Conservation (phyloP, 208 protist genomes). For the Wallacemonas sp. region DNA sequence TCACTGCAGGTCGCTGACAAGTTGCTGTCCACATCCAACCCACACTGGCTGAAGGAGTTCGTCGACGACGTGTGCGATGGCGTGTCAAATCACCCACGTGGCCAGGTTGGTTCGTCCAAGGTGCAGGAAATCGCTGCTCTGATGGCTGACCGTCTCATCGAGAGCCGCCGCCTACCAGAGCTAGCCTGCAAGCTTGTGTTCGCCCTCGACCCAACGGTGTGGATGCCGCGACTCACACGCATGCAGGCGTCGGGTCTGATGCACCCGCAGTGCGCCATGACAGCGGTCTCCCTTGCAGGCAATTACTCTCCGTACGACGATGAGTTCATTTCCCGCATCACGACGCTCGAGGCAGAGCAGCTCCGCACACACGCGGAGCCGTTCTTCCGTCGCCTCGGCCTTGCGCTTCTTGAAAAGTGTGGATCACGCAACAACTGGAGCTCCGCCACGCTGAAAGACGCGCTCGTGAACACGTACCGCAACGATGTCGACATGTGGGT, state of each 20-base stretch:
- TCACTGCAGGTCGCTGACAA: background rate
- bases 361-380: conserved; percentile 14
- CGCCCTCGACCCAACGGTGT: background rate
- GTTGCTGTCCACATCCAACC: background rate
- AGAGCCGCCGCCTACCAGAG: background rate
- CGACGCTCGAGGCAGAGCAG: conserved; percentile 15
- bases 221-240: background rate
- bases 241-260: conserved; percentile 10
- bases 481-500: conserved; percentile 27
- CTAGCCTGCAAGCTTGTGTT: background rate
- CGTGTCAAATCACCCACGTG: background rate
- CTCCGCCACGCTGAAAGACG: background rate
- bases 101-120: background rate
- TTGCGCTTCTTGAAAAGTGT: conserved; percentile 15
- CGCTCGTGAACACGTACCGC: conserved; percentile 11
- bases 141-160: background rate
- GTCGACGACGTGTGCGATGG: background rate
- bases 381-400: conserved; percentile 26
- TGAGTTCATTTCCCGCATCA: background rate
- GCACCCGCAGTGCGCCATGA: background rate
- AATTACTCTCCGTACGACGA: background rate
- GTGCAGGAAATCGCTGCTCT: background rate
- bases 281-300: background rate
- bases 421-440: conserved; percentile 7
- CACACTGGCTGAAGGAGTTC: background rate